Base-by-base conservation (phyloP, 2,329 filamentous ascomycete genomes). In the Diaporthe ampelina region DNA sequence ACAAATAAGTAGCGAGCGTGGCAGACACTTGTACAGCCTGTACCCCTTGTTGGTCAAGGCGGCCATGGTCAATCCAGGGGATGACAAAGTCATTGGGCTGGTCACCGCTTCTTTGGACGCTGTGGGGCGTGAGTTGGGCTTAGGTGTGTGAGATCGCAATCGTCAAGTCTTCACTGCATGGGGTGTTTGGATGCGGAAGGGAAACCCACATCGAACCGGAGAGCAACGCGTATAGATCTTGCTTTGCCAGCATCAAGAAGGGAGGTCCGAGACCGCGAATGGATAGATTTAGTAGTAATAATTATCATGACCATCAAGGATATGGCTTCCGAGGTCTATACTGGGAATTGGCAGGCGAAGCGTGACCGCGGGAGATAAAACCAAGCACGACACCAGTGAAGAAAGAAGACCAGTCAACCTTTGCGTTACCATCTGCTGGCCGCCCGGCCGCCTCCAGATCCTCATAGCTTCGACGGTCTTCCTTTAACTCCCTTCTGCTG, bases 11-110 rank as follows among this genome's bases (percentile, higher is more conserved):
- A 89, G 88, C 74, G 87, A 90, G 75, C 68, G 26, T 26, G 72
- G 65, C 19, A 95, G 93, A 81, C 95, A 98, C 83, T 84, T 98
- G 43, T 87, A 94, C 77, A 89, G 93, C 80, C 83, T 99, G 76
- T 98, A 97, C 82, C 94, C 95, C 10, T 85, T 98, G 67, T 82
- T 97, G 67, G 88, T 93, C 24, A 88, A 89, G 77, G 93, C 92
- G 2, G 84, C 91, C 4, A 85, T 87, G 76, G 89, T 89, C 68
- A 83, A 84, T 9, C 82, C 86, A 9, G 90, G 90, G 4, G 93
- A 95, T 79, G 88, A 87, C 52, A 88, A 90, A 79, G 87, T 94
- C 8, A 81, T 90, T 76, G 83, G 83, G 52, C 84, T 92, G 76
- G 81, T 94, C 13, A 86, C 88, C 13, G 88, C 88, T 78, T 90